Percentiles rank a stretch among this genome's conserved stretches.
Conservation (phyloP, 176 grass and related monocot genomes). For the Pontederia paniculata region DNA sequence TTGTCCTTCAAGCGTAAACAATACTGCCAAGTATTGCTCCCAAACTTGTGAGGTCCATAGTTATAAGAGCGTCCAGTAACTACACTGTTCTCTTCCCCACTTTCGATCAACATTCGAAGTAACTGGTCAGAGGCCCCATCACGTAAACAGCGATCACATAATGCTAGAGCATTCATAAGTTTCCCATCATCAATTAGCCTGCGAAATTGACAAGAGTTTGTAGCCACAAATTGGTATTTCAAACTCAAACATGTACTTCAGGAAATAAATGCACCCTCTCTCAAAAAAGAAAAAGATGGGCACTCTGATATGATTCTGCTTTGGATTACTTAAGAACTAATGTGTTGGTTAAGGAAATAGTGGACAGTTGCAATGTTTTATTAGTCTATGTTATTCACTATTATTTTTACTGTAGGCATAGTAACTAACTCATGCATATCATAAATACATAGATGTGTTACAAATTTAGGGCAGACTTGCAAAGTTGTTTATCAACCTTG, state of each 20-base stretch:
- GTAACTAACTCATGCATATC: too few species aligned
- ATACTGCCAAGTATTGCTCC: constrained; percentile 70
- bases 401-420: too few species aligned
- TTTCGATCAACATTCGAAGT: constrained; percentile 73
- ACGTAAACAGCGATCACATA: constrained; percentile 86
- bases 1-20: constrained; percentile 90
- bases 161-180: constrained; percentile 86
- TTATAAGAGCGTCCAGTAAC: constrained; percentile 21
- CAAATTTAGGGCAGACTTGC: too few species aligned
- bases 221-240: constrained; percentile 9
- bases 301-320: too few species aligned
- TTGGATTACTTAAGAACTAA: too few species aligned
- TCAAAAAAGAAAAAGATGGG: too few species aligned
- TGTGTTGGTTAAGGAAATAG: too few species aligned
- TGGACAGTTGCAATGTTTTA: too few species aligned
- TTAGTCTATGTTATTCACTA: too few species aligned
- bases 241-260: neutral
- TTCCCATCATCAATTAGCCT: constrained; percentile 96
- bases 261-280: too few species aligned
- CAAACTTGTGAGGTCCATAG: constrained; percentile 35
- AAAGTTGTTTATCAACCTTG: too few species aligned
- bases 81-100: constrained; percentile 39
- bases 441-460: too few species aligned
- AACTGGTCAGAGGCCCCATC: constrained; percentile 84
- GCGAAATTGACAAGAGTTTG: constrained; percentile 24